A percentile compares a stretch with the other conserved stretches of the same genome.
Evolutionary conservation across 148 eudicot genomes (phyloP).

Genomic region (Rhododendron williamsianum): DNA sequence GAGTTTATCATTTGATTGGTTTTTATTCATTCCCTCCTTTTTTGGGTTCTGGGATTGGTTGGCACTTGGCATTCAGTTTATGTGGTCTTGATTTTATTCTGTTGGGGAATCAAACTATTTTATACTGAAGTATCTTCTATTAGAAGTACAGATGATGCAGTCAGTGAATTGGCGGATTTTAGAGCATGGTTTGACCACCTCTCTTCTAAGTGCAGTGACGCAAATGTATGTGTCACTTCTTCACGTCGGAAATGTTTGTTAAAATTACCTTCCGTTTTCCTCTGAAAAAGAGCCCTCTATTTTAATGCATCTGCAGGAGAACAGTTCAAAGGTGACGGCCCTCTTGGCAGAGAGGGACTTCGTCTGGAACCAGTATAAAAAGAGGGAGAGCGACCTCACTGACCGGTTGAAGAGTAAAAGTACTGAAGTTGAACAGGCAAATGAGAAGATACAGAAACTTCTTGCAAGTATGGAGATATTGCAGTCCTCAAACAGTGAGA

Average conservation of each 20-base stretch:
- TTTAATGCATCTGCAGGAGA: conserved; percentile 23
- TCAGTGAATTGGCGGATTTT: conserved; percentile 49
- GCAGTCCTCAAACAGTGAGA: conserved; percentile 42
- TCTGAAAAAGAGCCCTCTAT: not conserved
- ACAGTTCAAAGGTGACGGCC: conserved; percentile 42
- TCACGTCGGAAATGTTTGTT: not conserved
- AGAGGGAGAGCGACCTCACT: conserved; percentile 38
- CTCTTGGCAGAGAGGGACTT: conserved; percentile 56
- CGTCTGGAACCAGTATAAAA: conserved; percentile 64
- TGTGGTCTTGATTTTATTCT: not conserved
- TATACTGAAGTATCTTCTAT: not conserved
- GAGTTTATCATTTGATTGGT: not conserved
- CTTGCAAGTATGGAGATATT: conserved; percentile 40
- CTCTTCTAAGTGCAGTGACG: conserved; percentile 33
- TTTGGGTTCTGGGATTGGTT: not conserved
- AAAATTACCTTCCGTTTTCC: not conserved
- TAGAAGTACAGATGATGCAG: conserved; percentile 43
- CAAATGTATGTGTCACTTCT: conserved; percentile 28
- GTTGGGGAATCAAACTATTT: not conserved
- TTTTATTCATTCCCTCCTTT: too few species aligned
- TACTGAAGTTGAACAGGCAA: conserved; percentile 42
- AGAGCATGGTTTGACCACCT: conserved; percentile 51
- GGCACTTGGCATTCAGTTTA: not conserved
- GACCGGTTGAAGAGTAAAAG: conserved; percentile 35
- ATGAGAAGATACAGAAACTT: conserved; percentile 40